Evolutionary conservation across 73 alveolate genomes (phyloP), one percentile per base, ranked within the genome.

Genomic region (Paramecium biaurelia): DNA sequence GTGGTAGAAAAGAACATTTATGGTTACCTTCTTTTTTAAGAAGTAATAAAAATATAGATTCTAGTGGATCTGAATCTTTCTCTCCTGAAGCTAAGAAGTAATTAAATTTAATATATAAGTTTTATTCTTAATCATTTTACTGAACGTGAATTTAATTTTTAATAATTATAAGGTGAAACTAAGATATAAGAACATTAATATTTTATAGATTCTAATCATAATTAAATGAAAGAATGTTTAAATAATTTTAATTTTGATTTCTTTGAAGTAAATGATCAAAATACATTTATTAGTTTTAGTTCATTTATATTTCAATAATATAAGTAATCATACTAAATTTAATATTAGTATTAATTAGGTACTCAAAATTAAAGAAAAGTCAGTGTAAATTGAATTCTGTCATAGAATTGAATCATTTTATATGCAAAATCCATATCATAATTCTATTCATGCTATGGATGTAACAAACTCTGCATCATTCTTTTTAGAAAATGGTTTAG

Each of bases 391-490:
- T 21, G 90, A 79, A 20, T 79, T 79, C 12, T 79, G 45, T 42
- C 70, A 79, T 21, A 79, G 72, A 79, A 43, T 79, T 10, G 90
- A 79, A 79, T 79, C 70, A 43, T 23, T 79, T 11, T 79, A 79
- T 43, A 23, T 79, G 72, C n/a, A 47, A 20, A 79, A 79, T 45
- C 90, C 90, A 1, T 79, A 79, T 79, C 90, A 79, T 12, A 79
- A 79, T 79, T 41, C 90, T 30, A 79, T 34, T 23, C 90, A 79
- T 79, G 90, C 90, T 2, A 79, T 79, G 30, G 90, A 79, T 79
- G 90, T 79, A 4, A 53, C 90, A 15, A 79, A 79, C 23, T 79
- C 90, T 11, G 90, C 90, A 9, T 32, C 90, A 1, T 79, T 79
- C 34, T 79, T 79, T 47, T 24, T 79, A 45, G 70, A 38, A 8